A percentile compares a stretch with the other conserved stretches of the same genome.
Evolutionary conservation across 116 monocot species (phyloP).

Genomic region (Zostera marina): DNA sequence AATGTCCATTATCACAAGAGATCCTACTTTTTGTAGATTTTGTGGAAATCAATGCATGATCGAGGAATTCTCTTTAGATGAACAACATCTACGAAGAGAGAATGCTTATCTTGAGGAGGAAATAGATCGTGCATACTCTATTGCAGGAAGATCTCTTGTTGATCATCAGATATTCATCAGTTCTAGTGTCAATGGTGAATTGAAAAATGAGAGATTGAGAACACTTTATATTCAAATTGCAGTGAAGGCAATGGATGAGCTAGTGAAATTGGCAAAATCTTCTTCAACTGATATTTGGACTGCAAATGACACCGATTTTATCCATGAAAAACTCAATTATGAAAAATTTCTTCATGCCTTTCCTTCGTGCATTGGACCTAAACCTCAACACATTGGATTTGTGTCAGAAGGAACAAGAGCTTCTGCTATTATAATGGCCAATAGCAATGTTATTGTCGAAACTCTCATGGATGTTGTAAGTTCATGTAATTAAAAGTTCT

Average conservation of each 20-base stretch:
- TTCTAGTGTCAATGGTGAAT: slow-evolving; percentile 12
- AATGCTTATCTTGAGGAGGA: slow-evolving; percentile 86
- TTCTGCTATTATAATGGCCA: slow-evolving; percentile 43
- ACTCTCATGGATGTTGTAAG: slow-evolving; percentile 84
- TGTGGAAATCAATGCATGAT: slow-evolving; percentile 75
- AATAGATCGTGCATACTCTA: slow-evolving; percentile 55
- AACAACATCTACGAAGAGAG: slow-evolving; percentile 77
- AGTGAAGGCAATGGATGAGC: slow-evolving; percentile 72
- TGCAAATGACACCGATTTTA: neutral
- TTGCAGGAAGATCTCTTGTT: slow-evolving; percentile 76
- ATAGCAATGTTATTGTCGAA: slow-evolving; percentile 45
- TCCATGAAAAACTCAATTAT: slow-evolving; percentile 46
- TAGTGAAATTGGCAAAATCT: slow-evolving; percentile 82
- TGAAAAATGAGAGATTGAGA: neutral
- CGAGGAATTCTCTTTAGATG: slow-evolving; percentile 60
- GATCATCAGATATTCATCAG: slow-evolving; percentile 27
- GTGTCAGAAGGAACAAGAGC: slow-evolving; percentile 60
- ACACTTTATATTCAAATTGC: slow-evolving; percentile 60
- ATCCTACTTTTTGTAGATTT: slow-evolving; percentile 51
- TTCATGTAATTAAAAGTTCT: too few relatives aligned
- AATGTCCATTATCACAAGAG: slow-evolving; percentile 38
- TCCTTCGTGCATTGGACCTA: slow-evolving; percentile 8
- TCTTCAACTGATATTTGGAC: slow-evolving; percentile 67
- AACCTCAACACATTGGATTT: neutral
- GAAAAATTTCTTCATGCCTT: slow-evolving; percentile 42